Percentiles rank a stretch among this genome's conserved stretches.
Evolutionary conservation across 768 basidiomycete species (phyloP).

Genomic region (Rhizopogon vesiculosus): DNA sequence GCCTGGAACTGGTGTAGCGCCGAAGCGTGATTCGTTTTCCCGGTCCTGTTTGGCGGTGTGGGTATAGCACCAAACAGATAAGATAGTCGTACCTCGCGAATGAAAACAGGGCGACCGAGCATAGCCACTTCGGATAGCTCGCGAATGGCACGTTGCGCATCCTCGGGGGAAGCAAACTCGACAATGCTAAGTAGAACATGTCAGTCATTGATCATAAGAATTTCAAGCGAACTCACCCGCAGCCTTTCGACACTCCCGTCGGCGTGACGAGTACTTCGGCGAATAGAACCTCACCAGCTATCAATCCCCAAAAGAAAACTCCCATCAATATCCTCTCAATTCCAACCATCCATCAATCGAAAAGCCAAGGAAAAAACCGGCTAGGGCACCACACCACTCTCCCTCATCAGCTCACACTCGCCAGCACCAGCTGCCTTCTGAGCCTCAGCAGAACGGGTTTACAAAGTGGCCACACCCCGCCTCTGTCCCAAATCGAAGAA

Average conservation of each 20-base stretch:
- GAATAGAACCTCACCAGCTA: slow-evolving; percentile 99
- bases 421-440: slow-evolving; percentile 26
- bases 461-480: slow-evolving; percentile 28
- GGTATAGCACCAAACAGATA: background rate
- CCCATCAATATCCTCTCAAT: slow-evolving; percentile 92
- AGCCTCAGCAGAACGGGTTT: slow-evolving; percentile 31
- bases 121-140: slow-evolving; percentile 87
- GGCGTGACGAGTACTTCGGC: slow-evolving; percentile 98
- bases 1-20: slow-evolving; percentile 91
- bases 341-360: slow-evolving; percentile 46
- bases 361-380: slow-evolving; percentile 36
- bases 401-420: slow-evolving; percentile 33
- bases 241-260: slow-evolving; percentile 95
- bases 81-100: slow-evolving; percentile 72
- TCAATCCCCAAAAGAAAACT: slow-evolving; percentile 84
- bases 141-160: slow-evolving; percentile 82
- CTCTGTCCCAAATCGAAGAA: slow-evolving; percentile 39
- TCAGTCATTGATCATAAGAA: slow-evolving; percentile 1
- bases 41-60: slow-evolving; percentile 63
- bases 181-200: slow-evolving; percentile 66
- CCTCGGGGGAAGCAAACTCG: slow-evolving; percentile 88
- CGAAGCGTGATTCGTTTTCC: slow-evolving; percentile 93
- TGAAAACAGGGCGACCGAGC: slow-evolving; percentile 93
- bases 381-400: slow-evolving; percentile 35
- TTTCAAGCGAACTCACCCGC: slow-evolving; percentile 69